Base-by-base conservation (phyloP, 768 basidiomycete species). In the Punctularia strigosozonata region DNA sequence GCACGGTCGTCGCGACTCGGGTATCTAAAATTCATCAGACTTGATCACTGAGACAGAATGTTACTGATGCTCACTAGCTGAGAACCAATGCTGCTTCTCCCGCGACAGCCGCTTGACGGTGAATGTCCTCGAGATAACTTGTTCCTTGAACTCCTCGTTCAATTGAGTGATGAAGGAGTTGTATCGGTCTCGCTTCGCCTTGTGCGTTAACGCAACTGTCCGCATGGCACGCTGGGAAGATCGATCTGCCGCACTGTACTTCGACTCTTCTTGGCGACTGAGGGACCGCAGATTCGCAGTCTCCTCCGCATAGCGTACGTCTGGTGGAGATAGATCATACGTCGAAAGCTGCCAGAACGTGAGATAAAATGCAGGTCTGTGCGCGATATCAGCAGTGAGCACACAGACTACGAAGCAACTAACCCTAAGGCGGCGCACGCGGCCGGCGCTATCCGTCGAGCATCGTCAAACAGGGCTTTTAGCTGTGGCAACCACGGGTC, bases 321-420 rank as follows among this genome's bases (percentile, higher is more conserved):
- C 65, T 0, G 92, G 90, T 10, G 86, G 82, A 1, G 75, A 62
- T 24, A 98, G 68, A 57, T 99, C 95, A 50, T 90, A 87, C 24
- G 84, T 82, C 1, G 88, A 83, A 37, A 98, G 60, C 56, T 97
- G 92, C 95, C 95, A 99, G 62, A 97, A 99, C 3, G 92, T 90
- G 33, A 87, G 60, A 52, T 91, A 97, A 62, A 99, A 98, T 2
- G 79, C 84, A 21, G 90, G 80, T 3, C 94, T 95, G 47, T 20
- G 37, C 31, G 39, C 10, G 18, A n/a, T 25, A 28, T 42, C 38
- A 39, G 46, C 36, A 39, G 41, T 38, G 25, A 38, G 25, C 8
- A 24, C 22, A 34, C 18, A 37, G 18, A 38, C 19, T 12, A 20
- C 25, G 8, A 15, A 35, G 43, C 6, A 24, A 22, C 32, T 36